phyloP scores from a whole-genome alignment of 805 yeast species.

The Metschnikowia dekortorum region DNA sequence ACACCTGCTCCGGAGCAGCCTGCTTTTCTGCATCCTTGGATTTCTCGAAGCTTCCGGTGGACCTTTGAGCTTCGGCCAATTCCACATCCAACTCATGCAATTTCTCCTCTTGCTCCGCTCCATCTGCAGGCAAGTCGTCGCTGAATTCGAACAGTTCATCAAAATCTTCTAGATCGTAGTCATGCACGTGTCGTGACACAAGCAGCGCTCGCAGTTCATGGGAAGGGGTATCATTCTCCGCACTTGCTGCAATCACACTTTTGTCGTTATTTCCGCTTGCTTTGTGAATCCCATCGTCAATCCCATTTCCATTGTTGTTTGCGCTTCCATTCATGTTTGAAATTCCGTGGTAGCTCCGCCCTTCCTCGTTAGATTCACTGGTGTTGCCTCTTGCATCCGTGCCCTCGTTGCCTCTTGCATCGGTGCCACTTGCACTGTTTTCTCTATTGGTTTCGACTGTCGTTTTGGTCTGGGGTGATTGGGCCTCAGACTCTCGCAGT shows the following conservation, averaged over 20 bases:
- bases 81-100: constrained; percentile 1
- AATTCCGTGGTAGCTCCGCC: neutral
- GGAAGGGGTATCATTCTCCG: too few species aligned
- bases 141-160: constrained; percentile 40
- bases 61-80: neutral
- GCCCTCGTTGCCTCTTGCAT: neutral
- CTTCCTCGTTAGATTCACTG: neutral
- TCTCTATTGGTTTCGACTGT: too few species aligned
- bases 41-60: neutral
- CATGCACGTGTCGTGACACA: constrained; percentile 5
- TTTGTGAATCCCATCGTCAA: neutral
- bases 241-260: too few species aligned
- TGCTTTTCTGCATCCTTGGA: neutral
- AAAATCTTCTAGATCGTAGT: constrained; percentile 26
- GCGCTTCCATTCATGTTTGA: neutral
- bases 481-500: neutral
- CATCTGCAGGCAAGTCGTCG: constrained; percentile 32
- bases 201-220: neutral
- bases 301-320: neutral
- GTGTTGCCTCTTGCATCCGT: neutral
- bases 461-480: too few species aligned
- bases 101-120: constrained; percentile 6
- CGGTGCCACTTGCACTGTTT: neutral
- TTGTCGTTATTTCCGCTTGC: too few species aligned
- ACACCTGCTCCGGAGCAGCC: constrained; percentile 14